Evolutionary conservation across 352 stramenopile species (phyloP).

Genomic region (Pythium rhizo-oryzae): DNA sequence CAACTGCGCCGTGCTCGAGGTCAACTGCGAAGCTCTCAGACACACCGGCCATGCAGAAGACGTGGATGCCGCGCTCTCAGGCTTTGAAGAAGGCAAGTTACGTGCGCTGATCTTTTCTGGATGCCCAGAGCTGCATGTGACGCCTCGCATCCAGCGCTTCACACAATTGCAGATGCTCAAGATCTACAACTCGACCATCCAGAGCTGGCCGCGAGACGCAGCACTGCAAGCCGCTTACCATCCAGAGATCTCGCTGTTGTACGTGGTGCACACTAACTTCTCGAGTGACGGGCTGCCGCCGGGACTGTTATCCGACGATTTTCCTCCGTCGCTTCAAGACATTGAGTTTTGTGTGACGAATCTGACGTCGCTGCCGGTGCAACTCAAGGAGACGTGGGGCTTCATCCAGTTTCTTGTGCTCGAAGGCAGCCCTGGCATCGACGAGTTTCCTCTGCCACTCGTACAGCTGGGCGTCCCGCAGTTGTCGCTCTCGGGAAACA

Average conservation of each 20-base stretch:
- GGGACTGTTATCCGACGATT: constrained; percentile 3
- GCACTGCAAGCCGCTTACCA: constrained; percentile 12
- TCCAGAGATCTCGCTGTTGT: constrained; percentile 16
- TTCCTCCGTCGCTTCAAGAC: constrained; percentile 14
- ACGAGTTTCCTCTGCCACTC: constrained; percentile 3
- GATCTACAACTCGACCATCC: constrained; percentile 30
- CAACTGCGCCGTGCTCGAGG: constrained; percentile 18
- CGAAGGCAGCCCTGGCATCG: constrained; percentile 7
- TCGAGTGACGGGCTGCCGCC: not conserved
- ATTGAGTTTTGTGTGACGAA: constrained; percentile 23
- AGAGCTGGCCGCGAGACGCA: constrained; percentile 8
- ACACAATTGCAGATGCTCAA: constrained; percentile 11
- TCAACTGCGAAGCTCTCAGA: constrained; percentile 9
- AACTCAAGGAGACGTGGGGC: constrained; percentile 7
- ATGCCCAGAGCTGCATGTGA: constrained; percentile 20
- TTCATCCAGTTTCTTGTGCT: constrained; percentile 21
- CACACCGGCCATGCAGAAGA: not conserved
- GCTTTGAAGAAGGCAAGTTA: not conserved
- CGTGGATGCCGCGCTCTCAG: not conserved
- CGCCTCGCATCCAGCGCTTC: constrained; percentile 12
- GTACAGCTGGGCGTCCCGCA: constrained; percentile 2
- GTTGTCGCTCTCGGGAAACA: constrained; percentile 12
- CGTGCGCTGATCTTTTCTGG: constrained; percentile 22
- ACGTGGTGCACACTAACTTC: constrained; percentile 16
- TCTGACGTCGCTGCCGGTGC: not conserved